These are phyloP conservation scores for Scheffersomyces quercinus DNA, from an alignment of 1,139 yeast genomes.

Conservation along the genomic window DNA sequence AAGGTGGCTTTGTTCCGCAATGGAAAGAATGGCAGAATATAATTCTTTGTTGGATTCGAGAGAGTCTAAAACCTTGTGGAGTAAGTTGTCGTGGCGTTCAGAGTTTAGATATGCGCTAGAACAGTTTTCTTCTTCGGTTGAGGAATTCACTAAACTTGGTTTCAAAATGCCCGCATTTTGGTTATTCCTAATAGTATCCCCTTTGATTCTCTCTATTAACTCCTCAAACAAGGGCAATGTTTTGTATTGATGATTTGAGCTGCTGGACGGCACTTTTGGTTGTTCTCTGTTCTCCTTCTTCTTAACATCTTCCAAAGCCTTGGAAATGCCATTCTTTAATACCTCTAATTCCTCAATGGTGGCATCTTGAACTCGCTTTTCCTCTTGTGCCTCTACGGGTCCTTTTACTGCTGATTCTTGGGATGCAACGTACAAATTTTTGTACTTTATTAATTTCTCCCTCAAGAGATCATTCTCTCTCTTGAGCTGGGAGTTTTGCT, in stretches of 20 bases:
- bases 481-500: slow-evolving; percentile 16
- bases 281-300: neutral
- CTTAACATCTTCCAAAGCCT: neutral
- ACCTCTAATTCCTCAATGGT: slow-evolving; percentile 1
- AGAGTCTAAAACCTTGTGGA: neutral
- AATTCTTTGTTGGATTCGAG: neutral
- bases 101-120: too few species aligned
- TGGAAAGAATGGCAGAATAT: neutral
- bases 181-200: neutral
- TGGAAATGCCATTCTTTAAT: neutral
- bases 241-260: neutral
- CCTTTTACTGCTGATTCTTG: slow-evolving; percentile 1
- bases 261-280: neutral
- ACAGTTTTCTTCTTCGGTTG: neutral
- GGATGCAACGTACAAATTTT: slow-evolving; percentile 26
- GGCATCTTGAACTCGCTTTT: neutral
- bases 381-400: neutral
- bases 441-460: slow-evolving; percentile 36
- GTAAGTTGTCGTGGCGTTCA: neutral
- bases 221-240: slow-evolving; percentile 10
- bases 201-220: slow-evolving; percentile 7
- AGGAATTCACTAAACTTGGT: neutral
- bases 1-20: neutral
- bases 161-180: neutral
- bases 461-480: slow-evolving; percentile 33